phyloP scores from a whole-genome alignment of 257 asterid species.

The Orobanche coerulescens region DNA sequence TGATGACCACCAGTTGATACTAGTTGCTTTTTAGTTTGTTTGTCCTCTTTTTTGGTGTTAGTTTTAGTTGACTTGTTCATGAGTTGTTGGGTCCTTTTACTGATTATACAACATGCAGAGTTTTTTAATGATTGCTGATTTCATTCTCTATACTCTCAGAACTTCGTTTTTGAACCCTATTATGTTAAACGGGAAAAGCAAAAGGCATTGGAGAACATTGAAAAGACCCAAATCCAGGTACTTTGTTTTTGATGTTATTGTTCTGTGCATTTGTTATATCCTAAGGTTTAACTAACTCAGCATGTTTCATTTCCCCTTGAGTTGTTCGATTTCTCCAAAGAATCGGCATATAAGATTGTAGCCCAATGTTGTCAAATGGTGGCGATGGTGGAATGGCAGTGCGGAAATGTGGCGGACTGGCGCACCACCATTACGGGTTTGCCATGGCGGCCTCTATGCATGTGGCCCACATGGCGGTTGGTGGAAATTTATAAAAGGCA shows the following conservation, averaged over 20 bases:
- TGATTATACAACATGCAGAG: not conserved
- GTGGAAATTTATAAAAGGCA: no score
- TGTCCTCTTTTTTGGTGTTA: not conserved
- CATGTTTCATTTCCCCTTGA: not conserved
- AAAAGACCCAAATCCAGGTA: slow-evolving; percentile 70
- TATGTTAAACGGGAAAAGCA: slow-evolving; percentile 64
- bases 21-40: slow-evolving; percentile 2
- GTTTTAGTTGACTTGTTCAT: not conserved
- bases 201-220: slow-evolving; percentile 52
- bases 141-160: slow-evolving; percentile 47
- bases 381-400: no score
- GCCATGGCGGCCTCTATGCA: no score
- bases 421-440: no score
- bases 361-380: no score
- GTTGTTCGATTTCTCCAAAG: not conserved
- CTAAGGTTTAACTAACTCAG: not conserved
- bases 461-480: no score
- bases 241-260: slow-evolving; percentile 7
- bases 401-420: no score
- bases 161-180: slow-evolving; percentile 68
- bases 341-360: not conserved
- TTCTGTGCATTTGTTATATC: not conserved
- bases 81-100: slow-evolving; percentile 9
- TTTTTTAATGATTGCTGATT: not conserved
- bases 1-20: not conserved